Conservation (phyloP, 768 basidiomycete species). For the Macrocybe gigantea region DNA sequence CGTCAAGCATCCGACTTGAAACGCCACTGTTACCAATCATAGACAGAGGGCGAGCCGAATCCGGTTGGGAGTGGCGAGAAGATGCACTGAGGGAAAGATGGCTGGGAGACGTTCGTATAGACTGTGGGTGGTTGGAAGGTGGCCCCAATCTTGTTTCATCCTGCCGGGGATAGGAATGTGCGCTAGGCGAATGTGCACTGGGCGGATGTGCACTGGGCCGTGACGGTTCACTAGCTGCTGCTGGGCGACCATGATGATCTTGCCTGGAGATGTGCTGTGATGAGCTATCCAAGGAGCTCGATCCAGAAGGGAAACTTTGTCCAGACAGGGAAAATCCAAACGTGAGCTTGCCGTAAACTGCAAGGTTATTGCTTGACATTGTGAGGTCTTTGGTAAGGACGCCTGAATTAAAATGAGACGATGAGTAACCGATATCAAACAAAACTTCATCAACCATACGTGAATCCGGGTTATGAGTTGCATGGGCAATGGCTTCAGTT, state of each 20-base stretch:
- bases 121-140: constrained; percentile 1
- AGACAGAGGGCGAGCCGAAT: constrained; percentile 10
- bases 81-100: constrained; percentile 16
- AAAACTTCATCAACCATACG: background rate
- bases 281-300: constrained; percentile 5
- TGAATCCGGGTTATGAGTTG: constrained; percentile 36
- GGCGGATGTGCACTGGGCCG: constrained; percentile 7
- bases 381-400: constrained; percentile 73
- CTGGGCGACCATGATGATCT: constrained; percentile 3
- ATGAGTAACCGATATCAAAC: constrained; percentile 8
- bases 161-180: constrained; percentile 6
- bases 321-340: constrained; percentile 49
- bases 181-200: constrained; percentile 8
- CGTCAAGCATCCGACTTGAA: constrained; percentile 30
- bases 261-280: constrained; percentile 7
- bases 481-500: constrained; percentile 45
- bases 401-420: constrained; percentile 16
- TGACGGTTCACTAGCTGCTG: constrained; percentile 1
- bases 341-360: constrained; percentile 79
- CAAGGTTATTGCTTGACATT: constrained; percentile 67
- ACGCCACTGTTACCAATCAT: constrained; percentile 10
- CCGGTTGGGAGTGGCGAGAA: constrained; percentile 15
- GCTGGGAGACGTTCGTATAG: constrained; percentile 19
- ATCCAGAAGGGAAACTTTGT: constrained; percentile 19
- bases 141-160: constrained; percentile 2